phyloP scores from a whole-genome alignment of 768 basidiomycete species.

The Pleurotus tuber-regium region DNA sequence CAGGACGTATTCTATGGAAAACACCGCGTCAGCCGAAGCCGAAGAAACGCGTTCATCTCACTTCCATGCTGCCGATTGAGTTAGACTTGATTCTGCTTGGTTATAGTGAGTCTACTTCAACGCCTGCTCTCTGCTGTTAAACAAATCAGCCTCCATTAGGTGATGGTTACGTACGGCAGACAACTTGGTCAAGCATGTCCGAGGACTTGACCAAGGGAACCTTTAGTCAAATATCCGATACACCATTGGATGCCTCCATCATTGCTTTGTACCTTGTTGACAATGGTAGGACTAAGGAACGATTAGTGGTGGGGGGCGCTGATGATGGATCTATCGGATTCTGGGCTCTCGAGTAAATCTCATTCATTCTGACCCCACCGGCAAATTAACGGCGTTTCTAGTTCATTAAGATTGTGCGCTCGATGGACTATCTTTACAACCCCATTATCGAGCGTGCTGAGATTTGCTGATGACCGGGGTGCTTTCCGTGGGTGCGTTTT shows the following conservation, averaged over 20 bases:
- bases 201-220: conserved; percentile 18
- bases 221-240: conserved; percentile 39
- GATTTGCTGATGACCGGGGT: conserved; percentile 51
- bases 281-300: conserved; percentile 58
- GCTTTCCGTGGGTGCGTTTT: conserved; percentile 66
- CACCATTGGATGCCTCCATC: conserved; percentile 46
- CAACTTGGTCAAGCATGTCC: conserved; percentile 41
- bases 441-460: conserved; percentile 57
- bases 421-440: conserved; percentile 73
- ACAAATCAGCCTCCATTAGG: conserved; percentile 27
- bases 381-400: too few species aligned
- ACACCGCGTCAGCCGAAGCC: conserved; percentile 8
- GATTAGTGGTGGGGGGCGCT: conserved; percentile 67
- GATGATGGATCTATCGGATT: conserved; percentile 78
- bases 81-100: conserved; percentile 60
- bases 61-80: conserved; percentile 53
- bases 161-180: conserved; percentile 50
- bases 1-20: conserved; percentile 25
- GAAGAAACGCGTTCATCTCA: conserved; percentile 19
- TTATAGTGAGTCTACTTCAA: conserved; percentile 42
- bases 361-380: too few species aligned
- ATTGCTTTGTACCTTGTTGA: conserved; percentile 51
- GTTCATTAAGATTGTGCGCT: conserved; percentile 63
- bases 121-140: conserved; percentile 14
- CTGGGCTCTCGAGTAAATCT: conserved; percentile 64